Conservation (phyloP, 2,329 filamentous ascomycete genomes). For the Cladosporium colombiae region DNA sequence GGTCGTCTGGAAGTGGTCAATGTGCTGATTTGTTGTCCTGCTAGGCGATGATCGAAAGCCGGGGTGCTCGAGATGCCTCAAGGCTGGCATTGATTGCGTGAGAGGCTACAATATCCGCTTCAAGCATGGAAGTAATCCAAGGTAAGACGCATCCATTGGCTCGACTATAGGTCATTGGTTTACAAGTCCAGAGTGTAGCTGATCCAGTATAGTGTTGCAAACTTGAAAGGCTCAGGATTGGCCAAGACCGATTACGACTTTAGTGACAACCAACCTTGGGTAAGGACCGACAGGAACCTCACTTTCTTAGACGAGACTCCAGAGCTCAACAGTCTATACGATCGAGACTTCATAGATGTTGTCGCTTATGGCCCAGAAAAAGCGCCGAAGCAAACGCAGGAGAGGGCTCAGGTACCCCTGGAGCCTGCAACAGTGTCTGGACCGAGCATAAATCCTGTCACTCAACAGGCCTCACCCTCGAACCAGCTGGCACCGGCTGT, state of each 20-base stretch:
- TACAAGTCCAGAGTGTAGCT: not conserved
- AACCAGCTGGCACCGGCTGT: not conserved
- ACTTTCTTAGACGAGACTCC: constrained; percentile 37
- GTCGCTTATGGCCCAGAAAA: constrained; percentile 20
- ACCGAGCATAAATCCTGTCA: not conserved
- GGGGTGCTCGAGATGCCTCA: constrained; percentile 34
- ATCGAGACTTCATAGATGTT: constrained; percentile 31
- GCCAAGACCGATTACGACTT: constrained; percentile 37
- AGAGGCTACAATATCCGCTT: constrained; percentile 37
- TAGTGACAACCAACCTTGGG: constrained; percentile 34
- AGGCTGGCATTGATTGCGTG: constrained; percentile 35
- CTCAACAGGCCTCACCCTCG: constrained; percentile 14
- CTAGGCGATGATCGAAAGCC: constrained; percentile 34
- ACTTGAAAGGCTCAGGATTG: constrained; percentile 29
- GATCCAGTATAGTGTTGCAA: constrained; percentile 25
- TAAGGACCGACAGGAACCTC: constrained; percentile 33
- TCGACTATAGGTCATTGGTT: not conserved
- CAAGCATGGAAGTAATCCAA: constrained; percentile 36
- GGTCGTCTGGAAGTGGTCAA: not conserved
- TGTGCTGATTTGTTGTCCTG: not conserved
- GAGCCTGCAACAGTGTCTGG: not conserved
- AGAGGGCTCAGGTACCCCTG: not conserved
- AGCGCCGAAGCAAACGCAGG: constrained; percentile 3
- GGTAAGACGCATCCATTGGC: constrained; percentile 23
- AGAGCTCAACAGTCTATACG: constrained; percentile 37